Evolutionary conservation across 805 yeast species (phyloP).

Genomic region (Saccharomycopsis sp.): DNA sequence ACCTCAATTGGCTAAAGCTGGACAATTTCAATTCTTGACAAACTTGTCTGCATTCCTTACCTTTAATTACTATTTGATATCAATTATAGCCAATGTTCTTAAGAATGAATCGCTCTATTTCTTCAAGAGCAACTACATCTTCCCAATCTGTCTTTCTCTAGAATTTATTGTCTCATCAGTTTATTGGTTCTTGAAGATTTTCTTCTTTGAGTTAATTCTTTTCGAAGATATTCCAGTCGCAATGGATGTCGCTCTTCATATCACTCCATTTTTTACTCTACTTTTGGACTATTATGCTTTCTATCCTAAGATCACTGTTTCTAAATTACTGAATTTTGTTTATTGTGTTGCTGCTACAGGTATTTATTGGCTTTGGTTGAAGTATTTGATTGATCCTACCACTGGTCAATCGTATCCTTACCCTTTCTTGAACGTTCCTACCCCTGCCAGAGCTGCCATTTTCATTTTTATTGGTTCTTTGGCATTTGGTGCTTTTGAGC

Average conservation of each 20-base stretch:
- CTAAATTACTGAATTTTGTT: neutral
- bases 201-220: neutral
- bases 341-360: neutral
- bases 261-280: slow-evolving; percentile 5
- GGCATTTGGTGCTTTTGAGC: slow-evolving; percentile 15
- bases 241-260: slow-evolving; percentile 3
- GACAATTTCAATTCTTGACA: slow-evolving; percentile 68
- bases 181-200: slow-evolving; percentile 1
- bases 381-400: neutral
- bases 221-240: slow-evolving; percentile 1
- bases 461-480: slow-evolving; percentile 10
- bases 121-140: slow-evolving; percentile 1
- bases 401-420: slow-evolving; percentile 9
- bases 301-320: neutral
- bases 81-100: slow-evolving; percentile 4
- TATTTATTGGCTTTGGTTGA: slow-evolving; percentile 3
- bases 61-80: slow-evolving; percentile 32
- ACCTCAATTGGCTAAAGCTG: slow-evolving; percentile 44
- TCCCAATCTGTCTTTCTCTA: neutral
- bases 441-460: slow-evolving; percentile 9
- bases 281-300: slow-evolving; percentile 3
- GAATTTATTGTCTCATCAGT: slow-evolving; percentile 2
- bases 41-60: slow-evolving; percentile 51
- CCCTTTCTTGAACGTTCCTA: slow-evolving; percentile 6
- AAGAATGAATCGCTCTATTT: neutral